Percentiles rank a stretch among this genome's conserved stretches.
Evolutionary conservation across 768 basidiomycete genomes (phyloP).

Genomic region (Rubroboletus satanas): DNA sequence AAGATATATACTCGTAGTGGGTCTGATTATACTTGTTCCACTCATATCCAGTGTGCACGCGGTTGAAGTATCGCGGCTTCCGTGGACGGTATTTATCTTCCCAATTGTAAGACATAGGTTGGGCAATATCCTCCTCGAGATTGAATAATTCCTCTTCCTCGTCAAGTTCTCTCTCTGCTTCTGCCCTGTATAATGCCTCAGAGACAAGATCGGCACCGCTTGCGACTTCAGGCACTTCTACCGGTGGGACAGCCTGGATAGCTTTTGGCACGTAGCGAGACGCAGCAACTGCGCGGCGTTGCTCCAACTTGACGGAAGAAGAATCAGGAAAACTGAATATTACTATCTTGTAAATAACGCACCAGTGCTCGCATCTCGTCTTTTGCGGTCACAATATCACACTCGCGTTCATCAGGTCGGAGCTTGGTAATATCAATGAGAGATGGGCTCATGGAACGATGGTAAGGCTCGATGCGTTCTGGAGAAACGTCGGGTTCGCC

Average conservation of each 20-base stretch:
- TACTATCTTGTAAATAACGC: slow-evolving; percentile 24
- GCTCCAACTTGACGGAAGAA: slow-evolving; percentile 47
- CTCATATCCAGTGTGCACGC: slow-evolving; percentile 98
- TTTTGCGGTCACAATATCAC: slow-evolving; percentile 68
- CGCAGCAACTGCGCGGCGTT: slow-evolving; percentile 76
- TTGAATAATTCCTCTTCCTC: slow-evolving; percentile 97
- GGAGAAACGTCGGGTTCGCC: slow-evolving; percentile 35
- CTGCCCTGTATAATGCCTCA: slow-evolving; percentile 86
- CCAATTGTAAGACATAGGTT: slow-evolving; percentile 91
- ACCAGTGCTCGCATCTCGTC: slow-evolving; percentile 68
- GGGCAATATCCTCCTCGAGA: slow-evolving; percentile 80
- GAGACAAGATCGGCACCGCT: slow-evolving; percentile 76
- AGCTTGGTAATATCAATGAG: slow-evolving; percentile 69
- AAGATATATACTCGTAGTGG: slow-evolving; percentile 79
- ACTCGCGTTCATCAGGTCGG: slow-evolving; percentile 71
- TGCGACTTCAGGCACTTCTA: slow-evolving; percentile 50
- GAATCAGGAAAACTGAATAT: slow-evolving; percentile 1
- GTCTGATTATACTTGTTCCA: slow-evolving; percentile 99
- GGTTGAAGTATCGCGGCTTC: slow-evolving; percentile 97
- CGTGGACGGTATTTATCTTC: slow-evolving; percentile 97
- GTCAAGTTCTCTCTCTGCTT: slow-evolving; percentile 89
- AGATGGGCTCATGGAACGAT: slow-evolving; percentile 82
- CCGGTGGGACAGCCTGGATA: slow-evolving; percentile 55
- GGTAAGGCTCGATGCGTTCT: slow-evolving; percentile 78
- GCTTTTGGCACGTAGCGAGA: slow-evolving; percentile 86